Evolutionary conservation across 192 early-diverging fungal species (phyloP).

Genomic region (Paraglomus brasilianum): DNA sequence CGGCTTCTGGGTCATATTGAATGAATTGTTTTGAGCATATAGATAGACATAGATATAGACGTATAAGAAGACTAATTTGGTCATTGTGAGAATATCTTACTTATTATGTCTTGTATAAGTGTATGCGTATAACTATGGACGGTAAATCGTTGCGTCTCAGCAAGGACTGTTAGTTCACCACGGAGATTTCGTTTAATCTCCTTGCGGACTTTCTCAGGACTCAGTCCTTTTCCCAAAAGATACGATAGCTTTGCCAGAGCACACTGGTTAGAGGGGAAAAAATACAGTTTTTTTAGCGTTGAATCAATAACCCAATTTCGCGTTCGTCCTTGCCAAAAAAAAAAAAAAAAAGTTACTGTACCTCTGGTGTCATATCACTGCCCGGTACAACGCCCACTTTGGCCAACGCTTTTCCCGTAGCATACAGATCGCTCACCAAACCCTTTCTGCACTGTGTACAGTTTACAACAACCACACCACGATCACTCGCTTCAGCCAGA

Average conservation of each 20-base stretch:
- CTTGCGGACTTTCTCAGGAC: conserved; percentile 70
- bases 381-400: conserved; percentile 81
- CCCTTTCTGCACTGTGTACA: conserved; percentile 89
- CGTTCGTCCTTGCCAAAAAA: not conserved
- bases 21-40: not conserved
- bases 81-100: conserved; percentile 12
- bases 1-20: not conserved
- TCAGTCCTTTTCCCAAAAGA: conserved; percentile 64
- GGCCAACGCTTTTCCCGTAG: conserved; percentile 83
- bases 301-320: conserved; percentile 1
- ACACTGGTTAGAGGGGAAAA: conserved; percentile 49
- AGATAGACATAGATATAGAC: not conserved
- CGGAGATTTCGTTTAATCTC: conserved; percentile 84
- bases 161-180: conserved; percentile 86
- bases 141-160: conserved; percentile 63
- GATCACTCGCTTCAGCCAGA: conserved; percentile 81
- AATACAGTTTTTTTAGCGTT: not conserved
- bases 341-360: conserved; percentile 5
- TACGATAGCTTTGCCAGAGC: conserved; percentile 96
- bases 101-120: conserved; percentile 48
- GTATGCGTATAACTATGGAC: conserved; percentile 60
- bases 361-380: conserved; percentile 92
- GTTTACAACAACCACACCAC: conserved; percentile 96
- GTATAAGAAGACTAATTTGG: not conserved
- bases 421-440: conserved; percentile 87